Evolutionary conservation across 2,329 filamentous ascomycete species (phyloP), one percentile per base, ranked within the genome.

Genomic region (Emericellopsis cladophorae): DNA sequence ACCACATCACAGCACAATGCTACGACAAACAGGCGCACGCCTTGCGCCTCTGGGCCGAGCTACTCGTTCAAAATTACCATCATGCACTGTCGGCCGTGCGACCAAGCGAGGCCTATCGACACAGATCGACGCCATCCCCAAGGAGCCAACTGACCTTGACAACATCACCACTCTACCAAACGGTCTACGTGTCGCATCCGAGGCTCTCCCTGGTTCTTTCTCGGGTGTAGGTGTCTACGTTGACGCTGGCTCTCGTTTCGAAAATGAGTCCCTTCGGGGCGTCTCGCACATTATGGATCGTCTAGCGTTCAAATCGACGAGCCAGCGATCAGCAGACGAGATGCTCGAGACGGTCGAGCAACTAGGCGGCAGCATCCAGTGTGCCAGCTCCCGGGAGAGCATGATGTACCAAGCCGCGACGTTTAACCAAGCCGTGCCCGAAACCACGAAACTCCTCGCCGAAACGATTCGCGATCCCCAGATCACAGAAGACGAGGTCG

Each of bases 391-490:
- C 2, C 75, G 92, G 48, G 92, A 98, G 64, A 87, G 87, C 42
- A 76, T 98, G 65, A 98, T 98, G 92, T 98, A 98, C 68, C 92
- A 98, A 62, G 86, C 88, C 2, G 92, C 92, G 22, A 95, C 89
- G 24, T 98, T 98, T 75, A 98, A 98, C 67, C 82, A 81, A 22
- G 82, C 87, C 15, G 88, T 98, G 8, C 81, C 85, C 7, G 78
- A 78, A 8, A 87, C 90, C 11, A 76, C 94, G 21, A 86, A 73
- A 24, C 65, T 98, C 15, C 75, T 98, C 33, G 90, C 92, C 44
- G 92, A 98, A 60, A 96, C 92, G 26, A 93, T 98, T 46, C 82
- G 87, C 44, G 76, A 93, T 49, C 87, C 92, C 6, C 61, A 73
- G 42, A 82, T 96, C 49, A 93, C 86, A 8, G 83, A 93, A 22